Percentiles rank a stretch among this genome's conserved stretches.
These are phyloP conservation scores for Elaeis guineensis DNA, from an alignment of 176 grass and related monocot species.

Conservation along the genomic window DNA sequence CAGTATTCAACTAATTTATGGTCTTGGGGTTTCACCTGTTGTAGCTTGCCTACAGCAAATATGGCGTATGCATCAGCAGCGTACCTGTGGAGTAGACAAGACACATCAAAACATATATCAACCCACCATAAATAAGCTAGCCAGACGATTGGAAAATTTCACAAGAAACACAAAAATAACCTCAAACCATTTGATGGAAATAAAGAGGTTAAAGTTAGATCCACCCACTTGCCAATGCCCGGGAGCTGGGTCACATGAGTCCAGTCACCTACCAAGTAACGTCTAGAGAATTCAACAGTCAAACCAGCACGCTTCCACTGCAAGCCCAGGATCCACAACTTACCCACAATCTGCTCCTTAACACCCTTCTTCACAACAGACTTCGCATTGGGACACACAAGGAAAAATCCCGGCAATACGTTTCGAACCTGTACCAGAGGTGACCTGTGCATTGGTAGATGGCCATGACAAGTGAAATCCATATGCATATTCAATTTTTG, in stretches of 20 bases:
- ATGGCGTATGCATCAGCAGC: conserved; percentile 83
- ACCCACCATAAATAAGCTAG: not conserved
- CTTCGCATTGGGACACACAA: too few relatives aligned
- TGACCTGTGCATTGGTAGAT: too few relatives aligned
- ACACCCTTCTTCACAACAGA: too few relatives aligned
- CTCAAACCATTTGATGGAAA: not conserved
- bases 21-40: too few relatives aligned
- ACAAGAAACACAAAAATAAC: not conserved
- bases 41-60: conserved; percentile 62
- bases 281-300: conserved; percentile 40
- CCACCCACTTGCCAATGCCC: conserved; percentile 73
- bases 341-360: too few relatives aligned
- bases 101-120: not conserved
- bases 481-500: too few relatives aligned
- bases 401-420: too few relatives aligned
- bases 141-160: not conserved
- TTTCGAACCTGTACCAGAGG: too few relatives aligned
- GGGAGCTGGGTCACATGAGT: conserved; percentile 51
- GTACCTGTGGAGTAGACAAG: conserved; percentile 33
- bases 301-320: conserved; percentile 22
- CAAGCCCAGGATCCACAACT: conserved; percentile 35
- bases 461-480: too few relatives aligned
- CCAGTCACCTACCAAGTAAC: conserved; percentile 43
- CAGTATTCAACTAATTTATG: conserved; percentile 68
- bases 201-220: not conserved